A percentile compares a stretch with the other conserved stretches of the same genome.
Conservation (phyloP, 495 filamentous ascomycete genomes). For the Penicillium atrosanguineum region DNA sequence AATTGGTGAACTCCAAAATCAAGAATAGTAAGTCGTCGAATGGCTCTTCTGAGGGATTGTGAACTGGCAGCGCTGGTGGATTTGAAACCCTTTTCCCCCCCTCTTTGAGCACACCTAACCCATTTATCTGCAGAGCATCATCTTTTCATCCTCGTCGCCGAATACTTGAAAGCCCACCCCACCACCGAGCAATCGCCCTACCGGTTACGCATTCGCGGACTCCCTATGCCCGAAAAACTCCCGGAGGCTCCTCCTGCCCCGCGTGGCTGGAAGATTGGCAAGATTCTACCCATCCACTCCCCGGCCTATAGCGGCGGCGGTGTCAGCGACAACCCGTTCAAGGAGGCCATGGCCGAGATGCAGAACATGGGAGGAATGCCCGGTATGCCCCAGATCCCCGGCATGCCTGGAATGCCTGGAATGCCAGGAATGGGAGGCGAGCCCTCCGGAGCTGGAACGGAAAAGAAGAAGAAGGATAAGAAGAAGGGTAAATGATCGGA, state of each 20-base stretch:
- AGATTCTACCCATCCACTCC: conserved; percentile 78
- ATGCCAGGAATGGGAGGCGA: conserved; percentile 34
- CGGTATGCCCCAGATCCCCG: conserved; percentile 46
- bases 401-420: conserved; percentile 41
- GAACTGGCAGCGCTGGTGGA: neutral
- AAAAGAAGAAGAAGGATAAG: conserved; percentile 52
- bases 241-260: conserved; percentile 74
- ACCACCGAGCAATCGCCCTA: conserved; percentile 66
- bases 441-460: conserved; percentile 36
- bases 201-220: conserved; percentile 61
- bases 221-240: conserved; percentile 63
- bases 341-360: conserved; percentile 98
- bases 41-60: neutral
- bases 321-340: conserved; percentile 92
- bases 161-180: conserved; percentile 73
- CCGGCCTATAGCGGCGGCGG: conserved; percentile 90
- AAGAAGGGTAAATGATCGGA: conserved; percentile 42
- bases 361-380: conserved; percentile 56
- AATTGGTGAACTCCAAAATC: conserved; percentile 48
- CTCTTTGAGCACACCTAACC: neutral
- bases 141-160: conserved; percentile 72
- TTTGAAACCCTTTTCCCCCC: neutral
- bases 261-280: conserved; percentile 87
- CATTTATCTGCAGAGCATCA: conserved; percentile 63
- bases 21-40: conserved; percentile 66